These are phyloP conservation scores for Beauveria pseudobassiana DNA, from an alignment of 2,329 filamentous ascomycete species.

Conservation along the genomic window DNA sequence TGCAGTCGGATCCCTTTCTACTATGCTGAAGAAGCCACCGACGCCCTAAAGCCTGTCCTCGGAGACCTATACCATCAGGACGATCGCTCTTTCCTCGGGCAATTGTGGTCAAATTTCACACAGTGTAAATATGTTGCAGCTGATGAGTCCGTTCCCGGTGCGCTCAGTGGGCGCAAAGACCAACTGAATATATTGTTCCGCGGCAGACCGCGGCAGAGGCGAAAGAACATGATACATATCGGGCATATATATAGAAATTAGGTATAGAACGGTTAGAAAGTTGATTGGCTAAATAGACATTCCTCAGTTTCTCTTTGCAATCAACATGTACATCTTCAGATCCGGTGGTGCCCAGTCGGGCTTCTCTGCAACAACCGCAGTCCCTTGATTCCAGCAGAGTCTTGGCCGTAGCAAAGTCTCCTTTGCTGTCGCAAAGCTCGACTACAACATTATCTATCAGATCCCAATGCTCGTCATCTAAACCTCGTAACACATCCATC, in stretches of 20 bases:
- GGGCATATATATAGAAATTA: not conserved
- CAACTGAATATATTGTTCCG: not conserved
- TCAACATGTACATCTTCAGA: constrained; percentile 8
- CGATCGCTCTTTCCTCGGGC: constrained; percentile 34
- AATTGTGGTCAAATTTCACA: constrained; percentile 39
- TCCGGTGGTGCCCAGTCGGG: constrained; percentile 10
- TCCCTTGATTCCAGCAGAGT: constrained; percentile 16
- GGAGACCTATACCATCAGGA: constrained; percentile 46
- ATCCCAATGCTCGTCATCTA: constrained; percentile 19
- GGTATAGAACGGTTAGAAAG: not conserved
- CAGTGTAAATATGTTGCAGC: constrained; percentile 40
- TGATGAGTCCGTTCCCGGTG: constrained; percentile 19
- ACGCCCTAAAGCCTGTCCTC: constrained; percentile 48
- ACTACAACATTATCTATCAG: constrained; percentile 17
- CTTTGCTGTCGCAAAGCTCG: constrained; percentile 16
- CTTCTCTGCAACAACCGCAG: constrained; percentile 13
- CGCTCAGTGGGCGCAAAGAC: constrained; percentile 14
- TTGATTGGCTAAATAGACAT: not conserved
- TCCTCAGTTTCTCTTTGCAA: not conserved
- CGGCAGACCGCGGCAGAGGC: too few species aligned
- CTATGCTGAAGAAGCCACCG: constrained; percentile 50
- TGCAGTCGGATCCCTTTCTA: constrained; percentile 50
- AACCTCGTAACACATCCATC: constrained; percentile 17
- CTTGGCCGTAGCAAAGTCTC: constrained; percentile 9
- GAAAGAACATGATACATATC: too few species aligned